A percentile compares a stretch with the other conserved stretches of the same genome.
These are phyloP conservation scores for Monosporascus ibericus DNA, from an alignment of 2,329 filamentous ascomycete species.

Conservation along the genomic window DNA sequence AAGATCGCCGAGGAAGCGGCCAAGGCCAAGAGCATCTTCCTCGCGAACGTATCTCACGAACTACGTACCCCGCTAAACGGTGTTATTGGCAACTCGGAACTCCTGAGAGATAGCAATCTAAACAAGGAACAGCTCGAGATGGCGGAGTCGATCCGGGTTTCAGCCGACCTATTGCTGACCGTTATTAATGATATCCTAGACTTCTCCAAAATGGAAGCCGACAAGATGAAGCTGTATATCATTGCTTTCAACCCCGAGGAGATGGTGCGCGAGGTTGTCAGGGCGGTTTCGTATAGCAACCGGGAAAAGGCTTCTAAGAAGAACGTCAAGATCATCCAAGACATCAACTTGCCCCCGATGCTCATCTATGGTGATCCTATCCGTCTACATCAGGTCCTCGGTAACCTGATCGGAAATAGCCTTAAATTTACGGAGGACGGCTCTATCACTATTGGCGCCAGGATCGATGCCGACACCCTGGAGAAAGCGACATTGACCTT, in stretches of 20 bases:
- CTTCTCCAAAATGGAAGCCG: slow-evolving; percentile 89
- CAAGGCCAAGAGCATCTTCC: slow-evolving; percentile 76
- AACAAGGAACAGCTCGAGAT: slow-evolving; percentile 76
- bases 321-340: slow-evolving; percentile 58
- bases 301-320: slow-evolving; percentile 56
- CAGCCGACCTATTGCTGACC: slow-evolving; percentile 78
- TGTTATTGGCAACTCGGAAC: slow-evolving; percentile 82
- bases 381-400: slow-evolving; percentile 61
- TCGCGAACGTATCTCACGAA: slow-evolving; percentile 76
- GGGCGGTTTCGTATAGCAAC: slow-evolving; percentile 61
- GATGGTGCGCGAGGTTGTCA: slow-evolving; percentile 61
- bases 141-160: slow-evolving; percentile 80
- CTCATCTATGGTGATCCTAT: slow-evolving; percentile 62
- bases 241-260: slow-evolving; percentile 63
- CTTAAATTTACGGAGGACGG: slow-evolving; percentile 90
- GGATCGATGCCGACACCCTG: slow-evolving; percentile 63
- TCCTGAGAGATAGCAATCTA: slow-evolving; percentile 69
- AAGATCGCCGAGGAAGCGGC: slow-evolving; percentile 78
- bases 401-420: slow-evolving; percentile 86
- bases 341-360: slow-evolving; percentile 71
- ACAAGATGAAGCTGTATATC: slow-evolving; percentile 75
- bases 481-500: slow-evolving; percentile 72
- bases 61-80: slow-evolving; percentile 78
- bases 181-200: slow-evolving; percentile 97
- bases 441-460: slow-evolving; percentile 75